Percentiles rank a stretch among this genome's conserved stretches.
These are phyloP conservation scores for Colletotrichum zoysiae DNA, from an alignment of 2,329 filamentous ascomycete genomes.

Conservation along the genomic window DNA sequence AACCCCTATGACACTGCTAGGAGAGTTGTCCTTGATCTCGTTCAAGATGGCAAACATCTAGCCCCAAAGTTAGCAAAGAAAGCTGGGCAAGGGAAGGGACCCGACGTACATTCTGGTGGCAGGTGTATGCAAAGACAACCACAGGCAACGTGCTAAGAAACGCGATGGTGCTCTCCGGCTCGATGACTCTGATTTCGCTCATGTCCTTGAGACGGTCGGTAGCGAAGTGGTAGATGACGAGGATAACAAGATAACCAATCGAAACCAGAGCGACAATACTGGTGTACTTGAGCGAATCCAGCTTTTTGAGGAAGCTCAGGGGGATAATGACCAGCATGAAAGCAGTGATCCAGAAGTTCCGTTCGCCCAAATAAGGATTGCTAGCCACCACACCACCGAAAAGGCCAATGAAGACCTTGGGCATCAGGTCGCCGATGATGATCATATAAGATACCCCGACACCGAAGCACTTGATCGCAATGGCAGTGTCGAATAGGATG, in stretches of 20 bases:
- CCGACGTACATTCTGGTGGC: conserved; percentile 88
- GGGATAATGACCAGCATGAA: conserved; percentile 98
- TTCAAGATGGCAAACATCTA: conserved; percentile 99
- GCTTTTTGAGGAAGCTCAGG: conserved; percentile 87
- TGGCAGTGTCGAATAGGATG: conserved; percentile 94
- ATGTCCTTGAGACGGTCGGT: conserved; percentile 82
- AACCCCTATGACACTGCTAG: conserved; percentile 80
- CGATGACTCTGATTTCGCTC: conserved; percentile 79
- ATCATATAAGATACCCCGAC: conserved; percentile 98
- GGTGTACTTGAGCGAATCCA: conserved; percentile 98
- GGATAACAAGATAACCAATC: conserved; percentile 91
- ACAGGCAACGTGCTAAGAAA: conserved; percentile 90
- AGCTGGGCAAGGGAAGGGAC: background rate
- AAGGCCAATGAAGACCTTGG: conserved; percentile 89
- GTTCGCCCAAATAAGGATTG: conserved; percentile 82
- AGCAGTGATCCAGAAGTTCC: conserved; percentile 97
- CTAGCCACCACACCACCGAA: conserved; percentile 69
- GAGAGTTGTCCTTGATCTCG: conserved; percentile 89
- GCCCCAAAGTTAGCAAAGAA: conserved; percentile 46
- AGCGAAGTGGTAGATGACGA: conserved; percentile 93
- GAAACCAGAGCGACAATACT: conserved; percentile 91
- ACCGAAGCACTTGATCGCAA: conserved; percentile 97
- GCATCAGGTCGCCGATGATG: conserved; percentile 98
- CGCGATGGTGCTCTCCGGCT: conserved; percentile 83
- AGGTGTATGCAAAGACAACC: conserved; percentile 99